Base-by-base conservation (phyloP, 2,329 filamentous ascomycete species). In the Penicillium olsonii region DNA sequence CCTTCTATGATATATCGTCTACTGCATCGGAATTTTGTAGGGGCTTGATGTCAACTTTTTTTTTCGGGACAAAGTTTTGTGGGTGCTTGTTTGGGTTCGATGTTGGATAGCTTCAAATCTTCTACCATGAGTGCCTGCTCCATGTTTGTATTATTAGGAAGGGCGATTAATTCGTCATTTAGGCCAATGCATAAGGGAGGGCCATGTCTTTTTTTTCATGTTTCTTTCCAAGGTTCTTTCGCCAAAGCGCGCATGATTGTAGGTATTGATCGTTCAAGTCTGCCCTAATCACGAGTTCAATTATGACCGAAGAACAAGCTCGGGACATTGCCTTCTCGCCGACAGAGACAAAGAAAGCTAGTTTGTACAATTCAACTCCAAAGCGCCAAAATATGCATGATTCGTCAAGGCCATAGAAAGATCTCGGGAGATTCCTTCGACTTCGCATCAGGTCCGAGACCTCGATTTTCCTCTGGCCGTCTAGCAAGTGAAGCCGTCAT, bases 311-410 rank as follows among this genome's bases (percentile, higher is more conserved):
- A 35, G 18, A 26, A 33, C 10, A 37, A 33, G 27, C 18, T 22
- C 17, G 37, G 15, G 24, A 31, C n/a, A 45, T 42, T 12, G 37
- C 37, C 33, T 38, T 37, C 37, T 48, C 50, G 35, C 37, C 26
- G 29, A n/a, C n/a, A n/a, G 17, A 38, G 37, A 7, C 22, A 34
- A 52, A 33, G 41, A 45, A 47, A 37, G 18, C 22, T 31, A 11
- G 27, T 42, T 37, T 56, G 42, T 46, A 27, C 44, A 41, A 45
- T 37, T 46, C 45, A 60, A 62, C 54, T 59, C 66, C 64, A 56
- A 59, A 61, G 64, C 67, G 66, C 67, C 67, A 59, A 49, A 49
- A 43, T 56, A 68, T 68, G 64, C 63, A 67, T 56, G 35, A 54
- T 59, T 55, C 55, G 57, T 62, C 59, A 56, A 50, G 54, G 53